Evolutionary conservation across 2,329 filamentous ascomycete species (phyloP).

Genomic region (Cladobotryum protrusum): DNA sequence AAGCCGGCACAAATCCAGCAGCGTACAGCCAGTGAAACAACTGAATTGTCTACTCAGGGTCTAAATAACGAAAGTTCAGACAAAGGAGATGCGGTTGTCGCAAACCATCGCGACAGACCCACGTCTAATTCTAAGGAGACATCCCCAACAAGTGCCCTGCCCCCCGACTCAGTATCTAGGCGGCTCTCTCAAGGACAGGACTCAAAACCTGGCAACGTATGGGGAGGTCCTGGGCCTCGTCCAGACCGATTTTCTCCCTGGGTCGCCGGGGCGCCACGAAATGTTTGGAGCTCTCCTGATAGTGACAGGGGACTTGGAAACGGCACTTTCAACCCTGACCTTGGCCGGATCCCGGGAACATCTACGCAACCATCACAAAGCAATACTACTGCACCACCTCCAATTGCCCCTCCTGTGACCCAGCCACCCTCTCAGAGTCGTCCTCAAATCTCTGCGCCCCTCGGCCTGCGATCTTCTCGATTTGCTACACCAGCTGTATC

Average conservation of each 20-base stretch:
- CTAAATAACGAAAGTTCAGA: conserved; percentile 6
- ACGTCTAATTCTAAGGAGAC: conserved; percentile 9
- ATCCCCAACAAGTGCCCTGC: conserved; percentile 14
- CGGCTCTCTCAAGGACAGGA: conserved; percentile 29
- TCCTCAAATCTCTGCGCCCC: conserved; percentile 25
- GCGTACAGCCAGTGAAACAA: conserved; percentile 19
- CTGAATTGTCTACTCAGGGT: conserved; percentile 13
- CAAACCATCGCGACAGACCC: conserved; percentile 3
- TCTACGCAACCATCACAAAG: conserved; percentile 26
- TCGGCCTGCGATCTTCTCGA: conserved; percentile 26
- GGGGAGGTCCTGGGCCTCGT: conserved; percentile 34
- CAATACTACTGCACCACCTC: conserved; percentile 38
- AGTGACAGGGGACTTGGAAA: conserved; percentile 69
- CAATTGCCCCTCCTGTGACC: conserved; percentile 34
- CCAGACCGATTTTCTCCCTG: conserved; percentile 47
- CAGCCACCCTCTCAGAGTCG: conserved; percentile 21
- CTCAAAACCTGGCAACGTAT: conserved; percentile 27
- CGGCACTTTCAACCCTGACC: conserved; percentile 64
- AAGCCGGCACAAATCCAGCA: conserved; percentile 31
- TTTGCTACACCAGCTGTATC: conserved; percentile 13
- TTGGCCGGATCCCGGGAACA: conserved; percentile 43
- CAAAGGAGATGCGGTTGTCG: conserved; percentile 1
- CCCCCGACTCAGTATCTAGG: conserved; percentile 17
- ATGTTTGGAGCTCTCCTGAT: conserved; percentile 71
- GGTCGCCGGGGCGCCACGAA: conserved; percentile 43